Base-by-base conservation (phyloP, 2,329 filamentous ascomycete genomes). In the Aspergillus costaricaensis region DNA sequence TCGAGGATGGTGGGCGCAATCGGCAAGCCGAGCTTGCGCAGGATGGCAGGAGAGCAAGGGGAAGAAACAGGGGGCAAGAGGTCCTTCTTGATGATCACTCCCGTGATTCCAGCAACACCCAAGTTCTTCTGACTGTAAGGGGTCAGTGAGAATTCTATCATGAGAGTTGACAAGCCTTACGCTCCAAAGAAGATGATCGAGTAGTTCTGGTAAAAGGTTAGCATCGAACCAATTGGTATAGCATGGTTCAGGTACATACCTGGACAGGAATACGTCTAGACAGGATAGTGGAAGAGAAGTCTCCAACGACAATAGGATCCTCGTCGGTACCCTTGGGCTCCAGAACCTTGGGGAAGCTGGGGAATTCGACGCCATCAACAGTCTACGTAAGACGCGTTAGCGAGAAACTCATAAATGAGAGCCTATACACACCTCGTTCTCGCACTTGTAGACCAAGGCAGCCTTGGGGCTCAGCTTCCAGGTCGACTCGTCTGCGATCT, bases 251-350 rank as follows among this genome's bases (percentile, higher is more conserved):
- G 32, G 14, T 55, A 19, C 21, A 21, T 63, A 65, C 62, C 52
- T 67, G 54, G 30, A 67, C 58, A 1, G 65, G 65, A n/a, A 67
- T 67, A 21, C 65, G 61, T 47, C 92, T 83, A 50, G 91, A 92
- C 55, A 98, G 86, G 73, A 98, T 96, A 77, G 97, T 98, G 61
- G 91, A 96, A 50, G 86, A 90, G 91, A 98, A 96, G 76, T 98
- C 94, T 19, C 91, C 92, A 5, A 96, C 89, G 5, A 98, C 89
- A 61, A 96, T 85, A 1, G 88, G 87, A 32, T 87, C 86, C 54
- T 88, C 84, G 1, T 81, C 76, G 6, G 77, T 76, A 3, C 77
- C 77, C 10, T 84, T 86, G 15, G 73, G 66, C 52, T 85, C 84
- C 23, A 96, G 82, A 7, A 77, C 75, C 64, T 88, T 79, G 23